phyloP scores from a whole-genome alignment of 345 rosid species.

The Erysimum cheiranthoides region DNA sequence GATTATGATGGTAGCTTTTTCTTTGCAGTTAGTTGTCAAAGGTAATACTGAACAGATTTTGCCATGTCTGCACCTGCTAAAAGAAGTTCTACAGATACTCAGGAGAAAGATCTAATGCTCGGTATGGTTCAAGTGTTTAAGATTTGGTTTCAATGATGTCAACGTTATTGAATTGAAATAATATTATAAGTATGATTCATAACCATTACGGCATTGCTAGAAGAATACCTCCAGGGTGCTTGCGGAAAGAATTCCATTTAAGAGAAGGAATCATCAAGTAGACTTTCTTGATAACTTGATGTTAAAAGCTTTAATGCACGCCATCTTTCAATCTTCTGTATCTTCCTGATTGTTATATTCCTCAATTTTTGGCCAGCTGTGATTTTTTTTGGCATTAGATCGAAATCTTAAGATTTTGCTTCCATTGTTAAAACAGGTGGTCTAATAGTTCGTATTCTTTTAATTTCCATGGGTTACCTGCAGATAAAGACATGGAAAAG shows the following conservation, averaged over 20 bases:
- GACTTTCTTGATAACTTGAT: conserved; percentile 25
- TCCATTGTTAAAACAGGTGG: neutral
- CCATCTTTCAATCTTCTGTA: conserved; percentile 19
- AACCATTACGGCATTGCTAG: neutral
- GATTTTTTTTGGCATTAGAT: conserved; percentile 12
- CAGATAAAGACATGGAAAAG: conserved; percentile 80
- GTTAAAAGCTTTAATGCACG: conserved; percentile 6
- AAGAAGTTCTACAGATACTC: conserved; percentile 46
- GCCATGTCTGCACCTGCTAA: conserved; percentile 56
- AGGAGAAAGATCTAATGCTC: conserved; percentile 52
- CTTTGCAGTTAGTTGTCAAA: conserved; percentile 38
- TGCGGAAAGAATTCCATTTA: neutral
- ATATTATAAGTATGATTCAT: neutral
- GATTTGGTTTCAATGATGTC: neutral
- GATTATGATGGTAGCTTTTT: conserved; percentile 19
- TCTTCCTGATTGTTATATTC: conserved; percentile 6
- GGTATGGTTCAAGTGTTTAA: conserved; percentile 47
- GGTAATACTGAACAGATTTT: conserved; percentile 22
- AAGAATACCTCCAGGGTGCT: neutral
- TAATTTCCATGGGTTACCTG: conserved; percentile 29
- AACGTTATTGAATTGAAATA: conserved; percentile 3
- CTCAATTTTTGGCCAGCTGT: neutral
- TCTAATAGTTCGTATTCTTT: conserved; percentile 7
- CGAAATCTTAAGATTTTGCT: conserved; percentile 24
- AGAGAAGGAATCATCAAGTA: conserved; percentile 8